Evolutionary conservation across 2,329 filamentous ascomycete genomes (phyloP).

Genomic region (Didymella glomerata): DNA sequence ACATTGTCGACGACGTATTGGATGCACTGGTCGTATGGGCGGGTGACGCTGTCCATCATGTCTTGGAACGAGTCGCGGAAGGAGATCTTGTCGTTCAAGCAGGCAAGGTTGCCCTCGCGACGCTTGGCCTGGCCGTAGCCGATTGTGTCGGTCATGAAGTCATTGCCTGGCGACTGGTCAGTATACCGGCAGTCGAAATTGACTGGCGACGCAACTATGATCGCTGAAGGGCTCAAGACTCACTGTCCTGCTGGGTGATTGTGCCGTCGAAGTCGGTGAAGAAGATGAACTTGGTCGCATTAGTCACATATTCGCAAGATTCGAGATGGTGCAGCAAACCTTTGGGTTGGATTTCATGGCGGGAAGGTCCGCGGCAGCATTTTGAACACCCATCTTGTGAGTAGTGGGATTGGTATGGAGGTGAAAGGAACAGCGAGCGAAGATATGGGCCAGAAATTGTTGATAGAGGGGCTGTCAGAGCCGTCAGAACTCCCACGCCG

Average conservation of each 20-base stretch:
- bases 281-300: slow-evolving; percentile 77
- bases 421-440: slow-evolving; percentile 7
- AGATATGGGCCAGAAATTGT: slow-evolving; percentile 13
- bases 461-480: slow-evolving; percentile 16
- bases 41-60: slow-evolving; percentile 88
- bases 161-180: slow-evolving; percentile 62
- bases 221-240: slow-evolving; percentile 40
- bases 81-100: slow-evolving; percentile 72
- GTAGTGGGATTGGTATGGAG: slow-evolving; percentile 5
- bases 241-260: slow-evolving; percentile 78
- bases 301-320: slow-evolving; percentile 21
- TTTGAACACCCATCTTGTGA: slow-evolving; percentile 46
- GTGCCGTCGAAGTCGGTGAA: slow-evolving; percentile 99
- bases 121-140: slow-evolving; percentile 81
- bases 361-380: slow-evolving; percentile 51
- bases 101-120: slow-evolving; percentile 75
- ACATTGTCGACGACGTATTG: slow-evolving; percentile 80
- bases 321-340: slow-evolving; percentile 24
- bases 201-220: slow-evolving; percentile 24
- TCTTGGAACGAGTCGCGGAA: slow-evolving; percentile 87
- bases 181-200: slow-evolving; percentile 8
- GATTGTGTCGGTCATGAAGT: slow-evolving; percentile 84
- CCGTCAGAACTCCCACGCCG: slow-evolving; percentile 1
- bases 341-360: slow-evolving; percentile 69
- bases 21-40: slow-evolving; percentile 84